Evolutionary conservation across 2,329 filamentous ascomycete species (phyloP), one percentile per base, ranked within the genome.

Genomic region (Nemania sp.): DNA sequence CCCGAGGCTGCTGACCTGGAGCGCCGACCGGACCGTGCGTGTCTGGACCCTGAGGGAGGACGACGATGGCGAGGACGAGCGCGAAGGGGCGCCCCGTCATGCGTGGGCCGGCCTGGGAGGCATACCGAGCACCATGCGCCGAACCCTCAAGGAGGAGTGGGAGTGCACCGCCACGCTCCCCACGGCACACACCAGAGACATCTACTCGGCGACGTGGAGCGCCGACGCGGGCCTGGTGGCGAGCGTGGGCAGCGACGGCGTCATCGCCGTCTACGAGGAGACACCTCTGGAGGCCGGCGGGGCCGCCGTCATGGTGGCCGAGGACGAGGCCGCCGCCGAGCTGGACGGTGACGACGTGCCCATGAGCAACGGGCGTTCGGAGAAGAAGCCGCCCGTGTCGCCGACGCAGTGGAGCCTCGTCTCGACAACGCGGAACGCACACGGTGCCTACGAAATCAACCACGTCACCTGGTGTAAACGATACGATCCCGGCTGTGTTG

Each of bases 401-500:
- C 65, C 73, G 46, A 84, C 83, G 1, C 82, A 84, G 61, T 98
- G 95, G 95, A 80, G 81, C 6, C 76, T 94, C 3, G 71, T 96
- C 15, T 85, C 87, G 0, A 83, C 84, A n/a, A 72, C 90, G 1
- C 81, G 88, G 49, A 88, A 88, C 35, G 91, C 89, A 2, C 95
- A 99, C 74, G 93, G 92, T 0, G 91, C 96, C 2, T 97, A 94
- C 72, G 95, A 99, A 77, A 83, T 98, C 65, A 99, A 99, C 71
- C 92, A 97, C 75, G 84, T 95, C 50, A 87, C 86, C 1, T 99
- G 95, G 95, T 92, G 92, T 66, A 85, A 83, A 68, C 83, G 93
- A 59, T 90, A 86, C 59, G 92, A 97, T 73, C 81, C 81, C 51
- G 88, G 79, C 1, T 76, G 72, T 29, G 50, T 67, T 11, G 68